phyloP scores from a whole-genome alignment of 2,329 filamentous ascomycete species.

The Elsinoe ampelina region DNA sequence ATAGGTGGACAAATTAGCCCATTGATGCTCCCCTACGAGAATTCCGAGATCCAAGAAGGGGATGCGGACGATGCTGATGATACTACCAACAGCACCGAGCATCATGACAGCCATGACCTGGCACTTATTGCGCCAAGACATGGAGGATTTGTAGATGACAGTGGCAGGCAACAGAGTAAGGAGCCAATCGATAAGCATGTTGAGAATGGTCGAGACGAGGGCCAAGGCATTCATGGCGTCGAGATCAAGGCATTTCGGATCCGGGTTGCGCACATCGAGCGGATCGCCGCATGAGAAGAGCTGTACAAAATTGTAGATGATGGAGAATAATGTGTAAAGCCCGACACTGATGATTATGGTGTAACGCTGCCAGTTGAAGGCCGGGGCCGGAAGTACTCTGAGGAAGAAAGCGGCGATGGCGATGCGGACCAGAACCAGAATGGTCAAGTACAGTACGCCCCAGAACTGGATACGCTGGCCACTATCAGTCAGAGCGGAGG shows the following conservation, averaged over 20 bases:
- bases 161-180: background rate
- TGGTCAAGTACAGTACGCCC: background rate
- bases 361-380: background rate
- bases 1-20: background rate
- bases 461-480: background rate
- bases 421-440: background rate
- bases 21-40: background rate
- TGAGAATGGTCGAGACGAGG: background rate
- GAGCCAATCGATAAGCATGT: background rate
- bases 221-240: background rate
- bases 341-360: background rate
- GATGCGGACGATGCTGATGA: slow-evolving; percentile 1
- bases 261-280: background rate
- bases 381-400: background rate
- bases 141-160: background rate
- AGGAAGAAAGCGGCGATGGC: slow-evolving; percentile 6
- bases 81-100: background rate
- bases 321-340: background rate
- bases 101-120: background rate
- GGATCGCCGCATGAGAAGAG: background rate
- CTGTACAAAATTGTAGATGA: background rate
- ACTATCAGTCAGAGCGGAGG: background rate
- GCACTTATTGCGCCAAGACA: background rate
- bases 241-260: background rate
- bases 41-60: background rate